phyloP scores from a whole-genome alignment of 192 early-diverging fungal species.

The Podila clonocystis region DNA sequence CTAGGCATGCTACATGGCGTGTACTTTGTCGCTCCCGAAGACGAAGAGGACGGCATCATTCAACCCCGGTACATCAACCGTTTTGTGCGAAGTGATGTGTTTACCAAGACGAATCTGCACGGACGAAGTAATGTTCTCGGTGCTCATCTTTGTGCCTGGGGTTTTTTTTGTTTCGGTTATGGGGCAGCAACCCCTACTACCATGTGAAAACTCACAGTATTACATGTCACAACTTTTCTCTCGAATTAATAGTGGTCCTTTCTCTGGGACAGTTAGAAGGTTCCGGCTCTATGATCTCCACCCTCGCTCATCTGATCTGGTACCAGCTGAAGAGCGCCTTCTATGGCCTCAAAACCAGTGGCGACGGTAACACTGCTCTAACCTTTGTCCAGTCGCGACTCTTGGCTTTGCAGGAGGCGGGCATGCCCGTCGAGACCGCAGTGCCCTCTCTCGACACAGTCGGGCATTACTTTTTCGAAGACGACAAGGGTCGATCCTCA shows the following conservation, averaged over 20 bases:
- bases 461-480: slow-evolving; percentile 37
- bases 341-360: slow-evolving; percentile 8
- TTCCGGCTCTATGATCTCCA: slow-evolving; percentile 1
- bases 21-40: slow-evolving; percentile 18
- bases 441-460: slow-evolving; percentile 36
- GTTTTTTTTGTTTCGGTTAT: background rate
- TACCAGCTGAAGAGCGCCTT: slow-evolving; percentile 14
- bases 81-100: slow-evolving; percentile 25
- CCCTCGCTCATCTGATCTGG: background rate
- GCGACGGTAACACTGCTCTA: slow-evolving; percentile 32
- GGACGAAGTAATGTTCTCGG: background rate
- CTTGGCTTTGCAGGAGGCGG: slow-evolving; percentile 32
- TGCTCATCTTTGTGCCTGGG: too few species aligned
- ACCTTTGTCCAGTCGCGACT: slow-evolving; percentile 19
- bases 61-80: slow-evolving; percentile 44
- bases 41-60: slow-evolving; percentile 1
- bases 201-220: too few species aligned
- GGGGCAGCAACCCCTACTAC: background rate
- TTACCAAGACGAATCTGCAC: slow-evolving; percentile 22
- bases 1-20: slow-evolving; percentile 40
- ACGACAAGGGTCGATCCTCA: background rate
- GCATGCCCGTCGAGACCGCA: slow-evolving; percentile 20
- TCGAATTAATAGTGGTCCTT: background rate
- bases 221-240: too few species aligned
- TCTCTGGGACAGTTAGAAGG: slow-evolving; percentile 17